Conservation (phyloP, 164 flowering plant genomes). For the Nelumbo lutea region DNA sequence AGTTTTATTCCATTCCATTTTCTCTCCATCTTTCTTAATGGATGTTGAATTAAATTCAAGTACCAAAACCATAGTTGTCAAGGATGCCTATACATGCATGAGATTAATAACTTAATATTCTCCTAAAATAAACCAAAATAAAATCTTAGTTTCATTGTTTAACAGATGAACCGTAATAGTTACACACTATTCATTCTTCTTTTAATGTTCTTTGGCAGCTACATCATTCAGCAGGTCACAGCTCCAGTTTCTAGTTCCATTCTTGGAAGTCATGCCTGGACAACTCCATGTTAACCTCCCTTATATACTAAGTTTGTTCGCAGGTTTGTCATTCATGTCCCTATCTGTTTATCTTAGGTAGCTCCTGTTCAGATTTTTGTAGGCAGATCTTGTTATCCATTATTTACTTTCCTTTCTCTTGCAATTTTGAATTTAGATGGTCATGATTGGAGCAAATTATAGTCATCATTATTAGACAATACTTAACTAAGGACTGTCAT, state of each 20-base stretch:
- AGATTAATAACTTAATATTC: too few relatives aligned
- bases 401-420: neutral
- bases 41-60: too few relatives aligned
- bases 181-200: neutral
- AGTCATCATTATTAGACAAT: too few relatives aligned
- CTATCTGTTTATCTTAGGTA: neutral
- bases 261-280: slow-evolving; percentile 43
- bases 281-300: slow-evolving; percentile 36
- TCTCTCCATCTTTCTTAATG: too few relatives aligned
- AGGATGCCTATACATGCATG: too few relatives aligned
- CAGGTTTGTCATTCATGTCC: slow-evolving; percentile 36
- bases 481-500: too few relatives aligned
- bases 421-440: neutral
- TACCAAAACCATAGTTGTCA: too few relatives aligned
- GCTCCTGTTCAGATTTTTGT: neutral
- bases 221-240: slow-evolving; percentile 62
- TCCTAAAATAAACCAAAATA: too few relatives aligned
- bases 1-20: too few relatives aligned
- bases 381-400: neutral
- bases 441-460: neutral
- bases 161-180: too few relatives aligned
- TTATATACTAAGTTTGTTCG: slow-evolving; percentile 31
- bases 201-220: slow-evolving; percentile 37
- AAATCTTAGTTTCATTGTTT: too few relatives aligned
- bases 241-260: slow-evolving; percentile 37